Evolutionary conservation across 805 yeast genomes (phyloP).

Genomic region (Barnettozyma californica): DNA sequence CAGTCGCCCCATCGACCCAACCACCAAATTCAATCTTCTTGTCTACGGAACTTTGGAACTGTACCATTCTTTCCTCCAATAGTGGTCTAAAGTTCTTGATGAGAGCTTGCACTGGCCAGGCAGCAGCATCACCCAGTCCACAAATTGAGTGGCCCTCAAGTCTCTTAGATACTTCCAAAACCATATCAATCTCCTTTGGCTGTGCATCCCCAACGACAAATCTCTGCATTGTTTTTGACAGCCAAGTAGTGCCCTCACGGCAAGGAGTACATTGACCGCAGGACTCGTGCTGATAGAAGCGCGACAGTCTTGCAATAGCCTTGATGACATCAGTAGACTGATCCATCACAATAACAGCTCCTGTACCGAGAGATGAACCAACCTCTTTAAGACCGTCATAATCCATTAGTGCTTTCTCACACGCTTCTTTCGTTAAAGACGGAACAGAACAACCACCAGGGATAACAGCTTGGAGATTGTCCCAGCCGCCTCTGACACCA

Average conservation of each 20-base stretch:
- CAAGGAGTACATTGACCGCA: constrained; percentile 96
- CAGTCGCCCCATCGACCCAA: constrained; percentile 59
- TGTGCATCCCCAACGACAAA: constrained; percentile 74
- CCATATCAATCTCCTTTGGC: constrained; percentile 77
- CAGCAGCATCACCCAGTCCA: constrained; percentile 90
- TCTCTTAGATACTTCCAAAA: constrained; percentile 77
- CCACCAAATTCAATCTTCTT: constrained; percentile 61
- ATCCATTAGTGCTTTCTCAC: constrained; percentile 77
- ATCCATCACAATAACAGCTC: constrained; percentile 89
- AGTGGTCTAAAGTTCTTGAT: constrained; percentile 81
- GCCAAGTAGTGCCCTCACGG: constrained; percentile 90
- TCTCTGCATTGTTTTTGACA: constrained; percentile 79
- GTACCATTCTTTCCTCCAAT: constrained; percentile 67
- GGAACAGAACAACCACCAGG: constrained; percentile 94
- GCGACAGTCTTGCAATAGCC: constrained; percentile 80
- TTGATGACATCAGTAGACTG: constrained; percentile 79
- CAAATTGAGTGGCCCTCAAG: constrained; percentile 90
- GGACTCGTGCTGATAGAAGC: constrained; percentile 86
- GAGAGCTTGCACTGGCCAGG: constrained; percentile 90
- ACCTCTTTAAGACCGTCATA: constrained; percentile 80
- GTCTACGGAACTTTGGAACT: constrained; percentile 39
- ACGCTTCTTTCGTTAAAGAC: constrained; percentile 59
- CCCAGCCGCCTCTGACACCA: constrained; percentile 91
- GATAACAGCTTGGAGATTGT: constrained; percentile 77
- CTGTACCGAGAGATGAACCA: constrained; percentile 87